Evolutionary conservation across 208 protist species (phyloP).

Genomic region (Novymonas esmeraldas): DNA sequence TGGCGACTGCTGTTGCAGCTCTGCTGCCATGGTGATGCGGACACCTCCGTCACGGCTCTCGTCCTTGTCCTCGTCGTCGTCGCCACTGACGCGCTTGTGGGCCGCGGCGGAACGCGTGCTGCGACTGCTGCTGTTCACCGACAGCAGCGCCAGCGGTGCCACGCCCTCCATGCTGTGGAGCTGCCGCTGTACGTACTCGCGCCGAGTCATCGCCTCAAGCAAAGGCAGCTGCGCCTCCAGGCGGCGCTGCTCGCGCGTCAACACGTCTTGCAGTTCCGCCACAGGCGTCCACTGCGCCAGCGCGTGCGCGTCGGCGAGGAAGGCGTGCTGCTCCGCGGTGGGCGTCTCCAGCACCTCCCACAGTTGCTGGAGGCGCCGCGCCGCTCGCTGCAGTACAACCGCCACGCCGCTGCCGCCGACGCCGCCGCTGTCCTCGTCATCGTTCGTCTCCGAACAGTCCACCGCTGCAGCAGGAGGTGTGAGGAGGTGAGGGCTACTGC

Average conservation of each 20-base stretch:
- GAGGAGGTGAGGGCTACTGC: background rate
- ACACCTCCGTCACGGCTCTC: background rate
- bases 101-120: background rate
- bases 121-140: constrained; percentile 7
- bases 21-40: background rate
- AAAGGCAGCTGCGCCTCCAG: constrained; percentile 73
- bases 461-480: constrained; percentile 16
- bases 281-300: constrained; percentile 1
- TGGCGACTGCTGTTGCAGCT: too few relatives aligned
- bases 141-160: constrained; percentile 3
- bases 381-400: background rate
- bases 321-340: constrained; percentile 34
- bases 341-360: constrained; percentile 65
- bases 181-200: constrained; percentile 65
- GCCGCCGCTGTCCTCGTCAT: background rate
- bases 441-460: background rate
- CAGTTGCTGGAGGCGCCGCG: constrained; percentile 43
- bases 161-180: constrained; percentile 1
- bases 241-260: constrained; percentile 44
- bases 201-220: constrained; percentile 68
- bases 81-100: background rate
- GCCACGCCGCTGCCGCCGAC: background rate
- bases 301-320: constrained; percentile 16
- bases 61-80: background rate
- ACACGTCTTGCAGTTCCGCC: constrained; percentile 12